Base-by-base conservation (phyloP, 768 basidiomycete species). In the Phaffia australis region DNA sequence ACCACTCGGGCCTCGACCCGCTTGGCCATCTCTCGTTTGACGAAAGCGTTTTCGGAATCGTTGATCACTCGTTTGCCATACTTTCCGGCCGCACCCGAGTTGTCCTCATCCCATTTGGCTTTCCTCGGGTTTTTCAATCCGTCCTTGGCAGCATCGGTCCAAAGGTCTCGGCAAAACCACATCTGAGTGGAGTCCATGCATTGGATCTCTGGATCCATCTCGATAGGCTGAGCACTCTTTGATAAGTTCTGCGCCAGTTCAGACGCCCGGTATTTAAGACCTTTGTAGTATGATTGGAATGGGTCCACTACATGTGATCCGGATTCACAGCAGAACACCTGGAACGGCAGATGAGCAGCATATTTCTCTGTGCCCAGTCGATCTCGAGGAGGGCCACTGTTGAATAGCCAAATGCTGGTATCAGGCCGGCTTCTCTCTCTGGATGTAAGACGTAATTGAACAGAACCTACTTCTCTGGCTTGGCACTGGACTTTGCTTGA, bases 241-340 rank as follows among this genome's bases (percentile, higher is more conserved):
- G 76, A 75, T 46, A 88, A 77, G 71, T 98, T 97, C 74, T 89
- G 87, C 75, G 83, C 87, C 71, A 89, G 84, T 11, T 77, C 79
- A 3, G 89, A 91, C 1, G 89, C 82, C 56, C 92, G 87, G 75
- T 99, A 99, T 0, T 73, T 73, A 71, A 99, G 82, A 52, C 88
- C 89, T 51, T 84, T 84, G 80, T 99, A 99, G 80, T 98, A 99
- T 0, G 91, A 88, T 75, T 97, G 93, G 46, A 82, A 82, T 15
- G 95, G 95, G 74, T 99, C 95, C 70, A 99, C 86, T 73, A 99
- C 85, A 75, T 98, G 95, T 0, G 91, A 93, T 6, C 95, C 95
- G 0, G 91, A 87, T 79, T 99, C 95, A 77, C 95, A 99, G 80
- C 95, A 99, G 79, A 95, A 98, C 11, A 88, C 91, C 75, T 99